These are phyloP conservation scores for Leishmania braziliensis DNA, from an alignment of 208 protist species.

Conservation along the genomic window DNA sequence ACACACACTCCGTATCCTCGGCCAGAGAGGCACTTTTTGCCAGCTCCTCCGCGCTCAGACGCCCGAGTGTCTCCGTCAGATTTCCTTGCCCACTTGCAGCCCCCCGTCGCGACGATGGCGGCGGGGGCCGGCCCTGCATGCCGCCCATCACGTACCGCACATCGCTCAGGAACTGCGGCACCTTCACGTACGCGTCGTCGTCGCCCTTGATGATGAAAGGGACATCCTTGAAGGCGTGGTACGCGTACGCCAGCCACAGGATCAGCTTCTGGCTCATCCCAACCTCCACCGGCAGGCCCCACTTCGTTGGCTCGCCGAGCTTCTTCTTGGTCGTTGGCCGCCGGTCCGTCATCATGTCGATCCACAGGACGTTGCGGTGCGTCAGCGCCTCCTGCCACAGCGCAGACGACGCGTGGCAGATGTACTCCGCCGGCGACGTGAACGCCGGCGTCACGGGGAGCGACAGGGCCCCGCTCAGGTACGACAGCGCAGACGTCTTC, in stretches of 20 bases:
- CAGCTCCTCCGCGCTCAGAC: background rate
- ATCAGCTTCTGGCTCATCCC: constrained; percentile 49
- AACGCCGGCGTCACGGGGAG: constrained; percentile 18
- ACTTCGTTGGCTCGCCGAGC: constrained; percentile 22
- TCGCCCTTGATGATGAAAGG: constrained; percentile 56
- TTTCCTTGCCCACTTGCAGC: too few relatives aligned
- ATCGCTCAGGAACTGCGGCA: constrained; percentile 58
- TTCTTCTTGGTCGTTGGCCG: constrained; percentile 26
- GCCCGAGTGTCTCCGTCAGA: background rate
- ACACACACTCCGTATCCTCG: constrained; percentile 21
- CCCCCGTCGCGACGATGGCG: background rate
- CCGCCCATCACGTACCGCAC: constrained; percentile 19
- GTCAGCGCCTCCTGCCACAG: constrained; percentile 41
- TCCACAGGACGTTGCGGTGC: constrained; percentile 36
- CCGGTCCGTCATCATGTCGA: constrained; percentile 41
- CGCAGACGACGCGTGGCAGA: too few relatives aligned
- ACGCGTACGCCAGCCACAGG: constrained; percentile 44
- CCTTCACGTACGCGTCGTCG: constrained; percentile 55
- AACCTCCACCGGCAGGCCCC: constrained; percentile 42
- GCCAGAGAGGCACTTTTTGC: background rate
- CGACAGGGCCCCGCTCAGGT: background rate
- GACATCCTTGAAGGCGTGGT: constrained; percentile 37
- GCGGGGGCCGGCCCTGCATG: background rate
- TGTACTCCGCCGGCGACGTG: constrained; percentile 13
- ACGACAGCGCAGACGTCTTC: constrained; percentile 6